Conservation (phyloP, 176 grass and related monocot species). For the Neostapfia colusana region DNA sequence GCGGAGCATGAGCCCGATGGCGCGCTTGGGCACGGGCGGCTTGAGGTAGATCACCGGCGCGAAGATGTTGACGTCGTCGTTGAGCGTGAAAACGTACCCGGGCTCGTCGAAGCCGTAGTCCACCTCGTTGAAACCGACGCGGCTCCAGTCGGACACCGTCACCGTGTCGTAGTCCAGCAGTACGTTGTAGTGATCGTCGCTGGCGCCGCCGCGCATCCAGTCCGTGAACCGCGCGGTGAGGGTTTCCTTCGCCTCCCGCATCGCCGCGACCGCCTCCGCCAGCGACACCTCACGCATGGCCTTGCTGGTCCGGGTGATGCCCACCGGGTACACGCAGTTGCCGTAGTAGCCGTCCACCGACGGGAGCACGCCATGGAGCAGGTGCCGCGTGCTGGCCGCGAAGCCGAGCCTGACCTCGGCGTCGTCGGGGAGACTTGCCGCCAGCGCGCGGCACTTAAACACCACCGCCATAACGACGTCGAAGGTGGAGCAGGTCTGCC, state of each 20-base stretch:
- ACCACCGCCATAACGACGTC: constrained; percentile 68
- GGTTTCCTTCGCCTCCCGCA: constrained; percentile 73
- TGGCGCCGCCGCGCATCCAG: constrained; percentile 64
- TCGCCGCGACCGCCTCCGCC: constrained; percentile 54
- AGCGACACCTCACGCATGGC: constrained; percentile 46
- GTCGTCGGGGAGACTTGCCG: constrained; percentile 35
- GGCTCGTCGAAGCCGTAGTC: constrained; percentile 84
- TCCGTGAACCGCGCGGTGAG: constrained; percentile 52
- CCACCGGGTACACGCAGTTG: constrained; percentile 75
- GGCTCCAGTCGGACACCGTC: constrained; percentile 76
- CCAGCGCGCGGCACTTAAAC: constrained; percentile 65
- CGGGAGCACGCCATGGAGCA: constrained; percentile 58
- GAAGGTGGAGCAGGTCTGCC: constrained; percentile 73
- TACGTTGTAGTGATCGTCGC: constrained; percentile 63
- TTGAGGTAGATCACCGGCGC: constrained; percentile 69
- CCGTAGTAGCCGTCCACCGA: constrained; percentile 69
- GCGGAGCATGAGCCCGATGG: constrained; percentile 68
- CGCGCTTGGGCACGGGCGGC: constrained; percentile 65
- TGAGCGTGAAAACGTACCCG: constrained; percentile 66
- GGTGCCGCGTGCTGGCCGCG: constrained; percentile 74
- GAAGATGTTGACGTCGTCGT: constrained; percentile 69
- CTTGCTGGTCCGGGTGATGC: constrained; percentile 42
- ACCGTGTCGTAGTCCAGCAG: constrained; percentile 76
- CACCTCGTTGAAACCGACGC: constrained; percentile 81
- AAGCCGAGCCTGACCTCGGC: constrained; percentile 71